Base-by-base conservation (phyloP, 2,329 filamentous ascomycete species). In the Parastagonospora nodorum region DNA sequence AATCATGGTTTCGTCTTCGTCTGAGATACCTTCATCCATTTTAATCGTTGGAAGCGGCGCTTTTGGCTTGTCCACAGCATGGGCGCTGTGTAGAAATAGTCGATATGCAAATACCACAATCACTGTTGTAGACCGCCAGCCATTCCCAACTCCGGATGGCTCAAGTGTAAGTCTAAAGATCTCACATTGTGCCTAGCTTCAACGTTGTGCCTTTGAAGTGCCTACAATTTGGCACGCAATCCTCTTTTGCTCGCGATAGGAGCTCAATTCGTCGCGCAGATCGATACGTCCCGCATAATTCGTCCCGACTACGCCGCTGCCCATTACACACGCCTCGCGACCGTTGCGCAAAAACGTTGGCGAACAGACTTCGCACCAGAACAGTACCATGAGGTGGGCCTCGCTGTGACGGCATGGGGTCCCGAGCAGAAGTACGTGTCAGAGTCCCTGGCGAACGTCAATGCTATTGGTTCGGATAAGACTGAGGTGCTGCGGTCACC, bases 301-400 rank as follows among this genome's bases (percentile, higher is more conserved):
- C 80, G 84, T 30, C 81, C 87, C 32, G 93, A 97, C 79, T 97
- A 97, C 68, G 87, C 89, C 5, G 86, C 93, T 67, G 77, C 84
- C 0, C 83, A 86, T 16, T 97, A 97, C 74, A 84, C 90, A 5
- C 77, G 80, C 12, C 84, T 97, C 39, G 91, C 88, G 15, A 80
- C 84, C 14, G 78, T 84, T 31, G 91, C 92, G 1, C 88, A 90
- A 65, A 73, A 79, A 14, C 78, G 82, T 67, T 94, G 86, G 89
- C 84, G 88, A 62, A 80, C 80, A 62, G 83, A 82, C 62, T 83
- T 78, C 42, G 88, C 81, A 9, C 77, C 85, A 31, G 85, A 85
- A 16, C 81, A 88, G 28, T 94, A 93, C 72, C 79, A 79, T 4
- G 86, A 94, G 73, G 81, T 79, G 32, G 90, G 90, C 0, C 77